phyloP scores from a whole-genome alignment of 768 basidiomycete species.

The Heimioporus sp. region DNA sequence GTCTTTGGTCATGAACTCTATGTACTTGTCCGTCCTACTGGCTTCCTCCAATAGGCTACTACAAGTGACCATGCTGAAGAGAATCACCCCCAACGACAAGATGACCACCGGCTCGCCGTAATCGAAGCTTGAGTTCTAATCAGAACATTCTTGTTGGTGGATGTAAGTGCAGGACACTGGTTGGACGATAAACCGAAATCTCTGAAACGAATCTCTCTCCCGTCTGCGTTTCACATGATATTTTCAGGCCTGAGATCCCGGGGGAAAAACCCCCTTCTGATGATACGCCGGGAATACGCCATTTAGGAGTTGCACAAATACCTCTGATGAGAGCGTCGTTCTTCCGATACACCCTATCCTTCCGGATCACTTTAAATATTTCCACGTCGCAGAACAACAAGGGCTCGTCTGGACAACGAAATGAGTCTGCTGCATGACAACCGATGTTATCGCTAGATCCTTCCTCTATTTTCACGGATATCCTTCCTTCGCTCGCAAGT shows the following conservation, averaged over 20 bases:
- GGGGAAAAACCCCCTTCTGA: conserved; percentile 66
- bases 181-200: conserved; percentile 76
- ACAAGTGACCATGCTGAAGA: conserved; percentile 79
- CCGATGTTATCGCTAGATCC: conserved; percentile 58
- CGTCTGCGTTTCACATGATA: conserved; percentile 58
- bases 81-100: conserved; percentile 73
- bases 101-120: conserved; percentile 43
- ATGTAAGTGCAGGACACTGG: conserved; percentile 4
- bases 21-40: not conserved
- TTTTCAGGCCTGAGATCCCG: conserved; percentile 90
- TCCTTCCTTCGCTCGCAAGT: conserved; percentile 70
- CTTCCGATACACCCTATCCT: too few species aligned
- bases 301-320: conserved; percentile 54
- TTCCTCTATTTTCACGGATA: conserved; percentile 79
- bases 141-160: conserved; percentile 52
- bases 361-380: too few species aligned
- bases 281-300: conserved; percentile 79
- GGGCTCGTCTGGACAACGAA: conserved; percentile 44
- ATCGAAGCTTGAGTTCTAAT: conserved; percentile 30
- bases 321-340: too few species aligned
- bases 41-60: conserved; percentile 19
- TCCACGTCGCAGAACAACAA: conserved; percentile 53
- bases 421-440: not conserved
- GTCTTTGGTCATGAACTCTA: not conserved
- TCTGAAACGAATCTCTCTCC: conserved; percentile 55